phyloP scores from a whole-genome alignment of 2,329 filamentous ascomycete genomes.

The Claviceps sorghi region DNA sequence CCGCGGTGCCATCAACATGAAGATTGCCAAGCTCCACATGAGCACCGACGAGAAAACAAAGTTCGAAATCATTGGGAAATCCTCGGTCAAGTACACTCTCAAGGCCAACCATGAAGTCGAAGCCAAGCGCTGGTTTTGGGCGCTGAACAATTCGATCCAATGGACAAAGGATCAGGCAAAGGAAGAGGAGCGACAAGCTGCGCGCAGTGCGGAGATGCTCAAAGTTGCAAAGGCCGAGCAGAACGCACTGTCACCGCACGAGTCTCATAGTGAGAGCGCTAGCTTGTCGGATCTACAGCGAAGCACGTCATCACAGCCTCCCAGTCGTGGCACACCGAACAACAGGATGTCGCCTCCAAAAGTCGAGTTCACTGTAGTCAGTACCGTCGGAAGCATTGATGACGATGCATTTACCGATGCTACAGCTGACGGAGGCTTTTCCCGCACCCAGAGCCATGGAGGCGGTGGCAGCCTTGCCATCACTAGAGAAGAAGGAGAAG shows the following conservation, averaged over 20 bases:
- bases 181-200: slow-evolving; percentile 67
- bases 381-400: slow-evolving; percentile 33
- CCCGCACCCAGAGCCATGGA: slow-evolving; percentile 21
- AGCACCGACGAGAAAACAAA: slow-evolving; percentile 93
- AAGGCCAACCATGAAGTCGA: slow-evolving; percentile 98
- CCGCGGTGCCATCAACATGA: slow-evolving; percentile 97
- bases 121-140: slow-evolving; percentile 98
- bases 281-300: slow-evolving; percentile 32
- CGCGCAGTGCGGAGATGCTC: slow-evolving; percentile 59
- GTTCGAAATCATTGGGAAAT: slow-evolving; percentile 96
- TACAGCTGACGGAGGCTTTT: slow-evolving; percentile 28
- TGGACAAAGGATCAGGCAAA: slow-evolving; percentile 95
- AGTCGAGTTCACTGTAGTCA: slow-evolving; percentile 24
- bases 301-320: slow-evolving; percentile 31
- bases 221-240: slow-evolving; percentile 70
- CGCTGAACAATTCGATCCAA: slow-evolving; percentile 95
- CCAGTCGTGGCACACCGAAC: slow-evolving; percentile 14
- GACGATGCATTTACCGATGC: slow-evolving; percentile 39
- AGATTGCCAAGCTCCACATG: slow-evolving; percentile 88
- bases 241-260: slow-evolving; percentile 31
- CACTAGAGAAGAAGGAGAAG: slow-evolving; percentile 15
- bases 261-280: slow-evolving; percentile 36
- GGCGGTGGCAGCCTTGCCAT: slow-evolving; percentile 17
- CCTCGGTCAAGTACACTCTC: slow-evolving; percentile 93
- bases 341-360: slow-evolving; percentile 17